Base-by-base conservation (phyloP, 495 filamentous ascomycete genomes). In the Penicillium riverlandense region DNA sequence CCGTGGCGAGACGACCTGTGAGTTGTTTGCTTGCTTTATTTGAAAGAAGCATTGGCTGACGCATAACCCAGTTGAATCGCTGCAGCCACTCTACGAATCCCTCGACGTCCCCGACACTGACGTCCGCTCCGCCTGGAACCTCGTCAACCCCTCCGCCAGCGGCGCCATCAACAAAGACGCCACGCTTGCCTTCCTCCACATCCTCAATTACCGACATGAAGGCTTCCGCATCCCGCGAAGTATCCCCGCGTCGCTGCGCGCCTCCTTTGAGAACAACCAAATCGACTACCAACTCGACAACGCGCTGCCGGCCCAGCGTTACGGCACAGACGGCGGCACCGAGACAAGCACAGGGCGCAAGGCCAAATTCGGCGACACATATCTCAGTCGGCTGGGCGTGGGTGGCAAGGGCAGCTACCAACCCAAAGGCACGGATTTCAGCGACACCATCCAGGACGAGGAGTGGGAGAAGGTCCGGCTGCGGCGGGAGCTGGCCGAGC, bases 401-500 rank as follows among this genome's bases (percentile, higher is more conserved):
- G 86, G 86, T 28, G 88, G 88, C 52, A 86, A 89, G 58, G 75
- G 78, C 10, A 72, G 71, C 14, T 84, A 83, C 44, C 73, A 77
- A 35, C 78, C 83, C 15, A 72, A 75, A 47, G 92, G 84, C 39
- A 98, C 94, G 2, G 89, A 97, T 65, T 96, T 96, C 66, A 77
- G 72, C 43, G 78, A 78, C 28, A 83, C 83, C 8, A 83, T 86
- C 41, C 78, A 81, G 48, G 85, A 90, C 52, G 77, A 80, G 43
- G 90, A 95, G 49, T 96, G 92, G 92, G 94, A 98, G 68, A 92
- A 96, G 65, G 94, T 97, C 29, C 78, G 90, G 41, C 75, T 98
- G 38, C 89, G 91, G 67, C 88, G 90, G 56, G 90, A 97, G 60
- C 75, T 97, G 12, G 74, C 77, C 11, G 91, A 96, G 54, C 66